Conservation (phyloP, 2,329 filamentous ascomycete genomes). For the Fusarium hainanense region DNA sequence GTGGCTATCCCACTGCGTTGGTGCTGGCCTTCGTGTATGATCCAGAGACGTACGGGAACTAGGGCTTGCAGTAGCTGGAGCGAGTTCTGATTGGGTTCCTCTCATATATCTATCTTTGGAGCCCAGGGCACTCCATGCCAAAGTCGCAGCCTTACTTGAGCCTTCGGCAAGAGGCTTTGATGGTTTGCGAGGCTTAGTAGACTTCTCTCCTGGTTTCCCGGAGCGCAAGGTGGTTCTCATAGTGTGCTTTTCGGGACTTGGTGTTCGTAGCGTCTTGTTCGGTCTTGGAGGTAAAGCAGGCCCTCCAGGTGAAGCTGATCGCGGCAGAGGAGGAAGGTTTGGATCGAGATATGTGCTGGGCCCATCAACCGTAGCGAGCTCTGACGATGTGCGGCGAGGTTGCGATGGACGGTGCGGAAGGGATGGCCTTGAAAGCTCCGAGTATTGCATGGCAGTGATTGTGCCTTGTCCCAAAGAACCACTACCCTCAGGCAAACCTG, state of each 20-base stretch:
- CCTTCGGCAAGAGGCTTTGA: conserved; percentile 60
- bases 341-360: conserved; percentile 38
- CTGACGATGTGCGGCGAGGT: conserved; percentile 65
- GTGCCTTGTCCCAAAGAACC: conserved; percentile 84
- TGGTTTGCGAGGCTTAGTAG: conserved; percentile 54
- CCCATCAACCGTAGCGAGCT: conserved; percentile 56
- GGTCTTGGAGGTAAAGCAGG: conserved; percentile 45
- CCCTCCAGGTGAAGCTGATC: conserved; percentile 49
- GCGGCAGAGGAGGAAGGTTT: conserved; percentile 39
- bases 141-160: conserved; percentile 71
- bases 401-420: conserved; percentile 68
- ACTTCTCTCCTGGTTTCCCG: conserved; percentile 58
- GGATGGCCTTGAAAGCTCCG: conserved; percentile 79
- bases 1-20: conserved; percentile 65
- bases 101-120: conserved; percentile 52
- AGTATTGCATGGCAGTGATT: conserved; percentile 82
- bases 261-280: conserved; percentile 58
- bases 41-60: conserved; percentile 48
- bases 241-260: conserved; percentile 69
- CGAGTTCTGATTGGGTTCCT: conserved; percentile 41
- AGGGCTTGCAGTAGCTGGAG: conserved; percentile 32
- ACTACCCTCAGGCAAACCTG: conserved; percentile 46
- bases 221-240: conserved; percentile 71
- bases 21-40: conserved; percentile 48
- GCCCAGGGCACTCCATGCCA: conserved; percentile 68